Evolutionary conservation across 768 basidiomycete species (phyloP).

Genomic region (Rubroboletus satanas): DNA sequence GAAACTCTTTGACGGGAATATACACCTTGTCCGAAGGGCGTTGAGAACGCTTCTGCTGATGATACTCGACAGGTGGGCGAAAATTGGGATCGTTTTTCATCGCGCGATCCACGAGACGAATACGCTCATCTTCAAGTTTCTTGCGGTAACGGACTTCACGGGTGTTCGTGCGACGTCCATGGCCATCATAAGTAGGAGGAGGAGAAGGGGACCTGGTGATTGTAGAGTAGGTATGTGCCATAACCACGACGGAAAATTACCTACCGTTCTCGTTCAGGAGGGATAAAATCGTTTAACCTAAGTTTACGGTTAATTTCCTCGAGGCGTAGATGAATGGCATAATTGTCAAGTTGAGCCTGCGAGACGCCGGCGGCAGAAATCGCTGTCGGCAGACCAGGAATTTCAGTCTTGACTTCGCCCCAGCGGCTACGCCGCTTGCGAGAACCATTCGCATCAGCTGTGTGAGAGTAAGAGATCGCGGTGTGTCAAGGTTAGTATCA

Average conservation of each 20-base stretch:
- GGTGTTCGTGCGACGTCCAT: constrained; percentile 97
- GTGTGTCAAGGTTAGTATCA: constrained; percentile 56
- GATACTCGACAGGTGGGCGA: constrained; percentile 95
- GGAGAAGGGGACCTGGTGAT: constrained; percentile 82
- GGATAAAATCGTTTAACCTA: constrained; percentile 89
- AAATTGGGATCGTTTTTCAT: constrained; percentile 99
- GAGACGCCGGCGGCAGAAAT: constrained; percentile 92
- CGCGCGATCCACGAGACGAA: constrained; percentile 89
- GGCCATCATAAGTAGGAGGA: constrained; percentile 94
- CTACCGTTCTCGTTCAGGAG: constrained; percentile 90
- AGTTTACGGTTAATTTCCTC: constrained; percentile 98
- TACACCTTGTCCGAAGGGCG: constrained; percentile 98
- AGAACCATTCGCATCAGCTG: constrained; percentile 81
- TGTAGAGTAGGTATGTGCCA: constrained; percentile 12
- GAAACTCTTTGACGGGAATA: constrained; percentile 99
- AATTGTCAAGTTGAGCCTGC: constrained; percentile 94
- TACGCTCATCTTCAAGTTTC: constrained; percentile 89
- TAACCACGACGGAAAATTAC: background rate
- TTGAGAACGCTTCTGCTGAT: constrained; percentile 89
- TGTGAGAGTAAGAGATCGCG: constrained; percentile 38
- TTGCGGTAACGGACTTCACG: constrained; percentile 98
- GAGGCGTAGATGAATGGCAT: constrained; percentile 91
- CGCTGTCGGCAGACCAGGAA: constrained; percentile 91
- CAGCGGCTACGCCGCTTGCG: constrained; percentile 96
- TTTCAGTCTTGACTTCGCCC: constrained; percentile 91